A percentile compares a stretch with the other conserved stretches of the same genome.
Conservation (phyloP, 331 rosid genomes). For the Stylosanthes scabra region DNA sequence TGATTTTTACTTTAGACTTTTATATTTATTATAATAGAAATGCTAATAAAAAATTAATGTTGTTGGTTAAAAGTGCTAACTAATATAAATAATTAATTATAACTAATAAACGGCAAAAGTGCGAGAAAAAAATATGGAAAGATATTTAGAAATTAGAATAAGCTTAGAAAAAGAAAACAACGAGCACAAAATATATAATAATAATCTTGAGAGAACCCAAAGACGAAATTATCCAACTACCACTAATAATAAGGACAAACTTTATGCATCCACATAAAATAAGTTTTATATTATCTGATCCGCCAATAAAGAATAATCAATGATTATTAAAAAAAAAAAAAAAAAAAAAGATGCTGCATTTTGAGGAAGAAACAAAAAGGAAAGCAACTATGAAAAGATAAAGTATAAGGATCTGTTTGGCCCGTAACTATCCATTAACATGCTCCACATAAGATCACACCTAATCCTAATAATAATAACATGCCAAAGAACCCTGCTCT, state of each 20-base stretch:
- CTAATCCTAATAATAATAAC: slow-evolving; percentile 10
- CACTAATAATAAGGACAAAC: background rate
- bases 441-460: background rate
- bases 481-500: background rate
- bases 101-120: background rate
- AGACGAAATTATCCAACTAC: background rate
- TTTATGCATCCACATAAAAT: background rate
- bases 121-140: background rate
- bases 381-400: background rate
- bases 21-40: no score
- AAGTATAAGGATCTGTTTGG: slow-evolving; percentile 1
- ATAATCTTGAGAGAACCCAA: background rate
- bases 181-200: background rate
- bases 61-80: no score
- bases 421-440: slow-evolving; percentile 5
- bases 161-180: background rate
- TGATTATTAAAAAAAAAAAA: no score
- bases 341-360: no score
- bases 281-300: background rate
- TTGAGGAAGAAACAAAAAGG: background rate
- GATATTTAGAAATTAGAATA: background rate
- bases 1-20: no score
- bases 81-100: no score
- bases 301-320: no score
- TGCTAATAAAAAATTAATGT: no score